Conservation (phyloP, 208 protist species). For the Leishmania tarentolae region DNA sequence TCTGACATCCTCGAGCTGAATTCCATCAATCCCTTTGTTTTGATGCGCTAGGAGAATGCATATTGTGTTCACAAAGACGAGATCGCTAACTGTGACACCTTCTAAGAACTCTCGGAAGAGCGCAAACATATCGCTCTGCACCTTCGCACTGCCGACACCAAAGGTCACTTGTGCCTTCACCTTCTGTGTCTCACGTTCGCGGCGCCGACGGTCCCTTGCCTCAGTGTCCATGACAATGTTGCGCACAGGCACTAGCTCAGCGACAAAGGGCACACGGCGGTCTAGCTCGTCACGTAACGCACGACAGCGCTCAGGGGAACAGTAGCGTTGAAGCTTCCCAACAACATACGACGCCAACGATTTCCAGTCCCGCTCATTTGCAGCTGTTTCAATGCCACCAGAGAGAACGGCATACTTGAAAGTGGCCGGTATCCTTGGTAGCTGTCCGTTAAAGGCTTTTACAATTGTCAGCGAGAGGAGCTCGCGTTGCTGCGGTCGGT, state of each 20-base stretch:
- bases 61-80: slow-evolving; percentile 77
- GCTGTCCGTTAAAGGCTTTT: slow-evolving; percentile 80
- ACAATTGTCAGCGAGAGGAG: slow-evolving; percentile 55
- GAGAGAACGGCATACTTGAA: slow-evolving; percentile 78
- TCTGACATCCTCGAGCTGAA: slow-evolving; percentile 38
- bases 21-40: slow-evolving; percentile 79
- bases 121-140: slow-evolving; percentile 90
- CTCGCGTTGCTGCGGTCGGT: slow-evolving; percentile 72
- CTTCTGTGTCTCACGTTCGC: slow-evolving; percentile 80
- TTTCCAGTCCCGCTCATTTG: slow-evolving; percentile 82
- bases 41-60: slow-evolving; percentile 62
- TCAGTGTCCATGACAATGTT: slow-evolving; percentile 62
- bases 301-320: slow-evolving; percentile 32
- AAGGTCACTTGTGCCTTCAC: slow-evolving; percentile 59
- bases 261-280: slow-evolving; percentile 79
- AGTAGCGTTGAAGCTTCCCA: slow-evolving; percentile 61
- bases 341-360: slow-evolving; percentile 83
- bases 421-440: slow-evolving; percentile 53
- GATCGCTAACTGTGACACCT: slow-evolving; percentile 58
- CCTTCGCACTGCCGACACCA: slow-evolving; percentile 75
- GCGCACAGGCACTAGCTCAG: slow-evolving; percentile 84
- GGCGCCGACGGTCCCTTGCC: slow-evolving; percentile 53
- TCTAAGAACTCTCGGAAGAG: slow-evolving; percentile 74
- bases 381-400: slow-evolving; percentile 74
- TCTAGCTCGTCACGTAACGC: slow-evolving; percentile 57